phyloP scores from a whole-genome alignment of 495 filamentous ascomycete genomes.

The Penicillium odoratum region DNA sequence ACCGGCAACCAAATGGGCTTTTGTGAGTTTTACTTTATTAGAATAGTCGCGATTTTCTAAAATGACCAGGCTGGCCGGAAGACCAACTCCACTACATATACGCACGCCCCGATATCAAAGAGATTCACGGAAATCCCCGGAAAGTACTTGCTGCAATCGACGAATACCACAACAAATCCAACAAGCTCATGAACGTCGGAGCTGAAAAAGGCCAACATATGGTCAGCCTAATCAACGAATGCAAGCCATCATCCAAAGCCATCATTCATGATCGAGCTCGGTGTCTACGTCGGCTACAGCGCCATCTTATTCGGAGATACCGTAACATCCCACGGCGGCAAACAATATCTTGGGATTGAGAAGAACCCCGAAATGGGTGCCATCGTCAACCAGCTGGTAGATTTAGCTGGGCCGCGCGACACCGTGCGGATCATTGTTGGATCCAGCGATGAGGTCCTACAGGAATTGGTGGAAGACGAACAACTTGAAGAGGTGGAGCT shows the following conservation, averaged over 20 bases:
- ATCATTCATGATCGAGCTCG: slow-evolving; percentile 66
- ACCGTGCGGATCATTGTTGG: slow-evolving; percentile 40
- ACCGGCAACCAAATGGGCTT: neutral
- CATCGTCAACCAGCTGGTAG: slow-evolving; percentile 55
- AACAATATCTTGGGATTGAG: slow-evolving; percentile 59
- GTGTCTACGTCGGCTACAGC: slow-evolving; percentile 75
- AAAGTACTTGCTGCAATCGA: slow-evolving; percentile 65
- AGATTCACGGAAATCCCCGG: slow-evolving; percentile 55
- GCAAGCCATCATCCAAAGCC: slow-evolving; percentile 62
- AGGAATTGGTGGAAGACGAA: slow-evolving; percentile 28
- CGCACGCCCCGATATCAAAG: slow-evolving; percentile 46
- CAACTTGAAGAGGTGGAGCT: slow-evolving; percentile 52
- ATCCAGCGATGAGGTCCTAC: slow-evolving; percentile 20
- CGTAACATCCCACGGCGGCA: slow-evolving; percentile 51
- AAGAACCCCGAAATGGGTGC: slow-evolving; percentile 62
- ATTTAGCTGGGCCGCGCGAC: slow-evolving; percentile 62
- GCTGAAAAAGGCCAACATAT: slow-evolving; percentile 66
- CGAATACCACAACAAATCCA: slow-evolving; percentile 31
- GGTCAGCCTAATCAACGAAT: slow-evolving; percentile 54
- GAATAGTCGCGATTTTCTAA: slow-evolving; percentile 17
- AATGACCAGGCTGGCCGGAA: slow-evolving; percentile 35
- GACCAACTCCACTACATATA: slow-evolving; percentile 65
- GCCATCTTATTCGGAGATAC: slow-evolving; percentile 63
- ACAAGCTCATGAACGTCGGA: slow-evolving; percentile 71
- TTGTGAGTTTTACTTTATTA: slow-evolving; percentile 38